Evolutionary conservation across 2,329 filamentous ascomycete genomes (phyloP).

Genomic region (Neospermospora avenae): DNA sequence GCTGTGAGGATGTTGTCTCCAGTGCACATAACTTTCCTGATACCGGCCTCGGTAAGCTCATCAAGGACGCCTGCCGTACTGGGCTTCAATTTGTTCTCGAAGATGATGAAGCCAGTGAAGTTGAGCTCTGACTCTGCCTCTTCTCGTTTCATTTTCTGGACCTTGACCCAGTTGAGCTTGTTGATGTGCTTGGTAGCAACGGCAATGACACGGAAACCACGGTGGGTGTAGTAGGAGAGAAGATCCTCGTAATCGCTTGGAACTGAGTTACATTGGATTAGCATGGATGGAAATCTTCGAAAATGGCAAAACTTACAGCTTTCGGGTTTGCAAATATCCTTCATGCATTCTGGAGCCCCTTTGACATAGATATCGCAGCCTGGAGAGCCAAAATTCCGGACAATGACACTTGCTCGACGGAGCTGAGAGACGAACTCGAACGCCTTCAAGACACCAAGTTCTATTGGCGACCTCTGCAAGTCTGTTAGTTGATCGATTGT

Average conservation of each 20-base stretch:
- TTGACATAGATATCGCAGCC: conserved; percentile 92
- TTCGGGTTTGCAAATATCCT: conserved; percentile 81
- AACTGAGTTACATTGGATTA: conserved; percentile 46
- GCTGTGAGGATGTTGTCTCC: conserved; percentile 97
- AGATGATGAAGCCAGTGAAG: conserved; percentile 95
- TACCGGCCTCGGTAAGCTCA: conserved; percentile 78
- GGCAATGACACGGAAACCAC: conserved; percentile 93
- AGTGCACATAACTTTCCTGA: conserved; percentile 92
- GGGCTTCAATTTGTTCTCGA: conserved; percentile 96
- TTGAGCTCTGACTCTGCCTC: conserved; percentile 82
- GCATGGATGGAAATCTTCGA: conserved; percentile 1
- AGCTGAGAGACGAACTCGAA: conserved; percentile 97
- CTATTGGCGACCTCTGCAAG: conserved; percentile 53
- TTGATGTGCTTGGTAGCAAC: conserved; percentile 86
- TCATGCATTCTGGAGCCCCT: conserved; percentile 94
- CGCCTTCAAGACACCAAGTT: conserved; percentile 84
- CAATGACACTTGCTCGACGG: conserved; percentile 86
- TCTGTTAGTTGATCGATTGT: conserved; percentile 1
- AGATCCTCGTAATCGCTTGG: conserved; percentile 88
- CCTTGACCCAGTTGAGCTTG: conserved; percentile 88
- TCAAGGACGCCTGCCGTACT: conserved; percentile 77
- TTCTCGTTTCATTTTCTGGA: conserved; percentile 85
- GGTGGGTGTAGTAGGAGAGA: conserved; percentile 86
- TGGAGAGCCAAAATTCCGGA: conserved; percentile 79
- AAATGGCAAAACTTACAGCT: conserved; percentile 56